phyloP scores from a whole-genome alignment of 257 asterid species.

The Nicotiana knightiana region DNA sequence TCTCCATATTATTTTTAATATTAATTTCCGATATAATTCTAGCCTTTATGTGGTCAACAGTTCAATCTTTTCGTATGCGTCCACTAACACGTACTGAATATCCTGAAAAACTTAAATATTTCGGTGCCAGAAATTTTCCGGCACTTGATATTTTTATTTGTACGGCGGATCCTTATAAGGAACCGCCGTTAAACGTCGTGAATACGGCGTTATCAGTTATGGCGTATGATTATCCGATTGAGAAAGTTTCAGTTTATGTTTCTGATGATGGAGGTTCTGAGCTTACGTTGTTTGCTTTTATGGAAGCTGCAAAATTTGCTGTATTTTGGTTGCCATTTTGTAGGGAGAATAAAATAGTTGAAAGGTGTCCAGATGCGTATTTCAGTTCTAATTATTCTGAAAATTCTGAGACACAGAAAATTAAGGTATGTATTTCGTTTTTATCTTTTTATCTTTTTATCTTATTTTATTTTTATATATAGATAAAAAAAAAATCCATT shows the following conservation, averaged over 20 bases:
- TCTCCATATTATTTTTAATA: constrained; percentile 31
- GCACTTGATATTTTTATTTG: constrained; percentile 61
- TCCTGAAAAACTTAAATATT: constrained; percentile 27
- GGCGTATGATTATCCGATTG: constrained; percentile 72
- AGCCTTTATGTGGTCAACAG: constrained; percentile 60
- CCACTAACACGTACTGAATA: constrained; percentile 40
- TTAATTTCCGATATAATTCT: constrained; percentile 45
- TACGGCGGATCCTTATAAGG: constrained; percentile 74
- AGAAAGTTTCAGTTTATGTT: constrained; percentile 58
- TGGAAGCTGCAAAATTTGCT: constrained; percentile 74
- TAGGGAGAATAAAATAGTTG: constrained; percentile 37
- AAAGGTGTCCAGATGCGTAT: constrained; percentile 56
- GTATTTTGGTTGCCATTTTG: constrained; percentile 66
- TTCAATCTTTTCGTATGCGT: constrained; percentile 56
- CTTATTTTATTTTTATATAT: not conserved
- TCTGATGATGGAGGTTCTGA: constrained; percentile 82
- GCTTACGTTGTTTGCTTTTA: constrained; percentile 58
- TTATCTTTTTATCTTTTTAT: no score
- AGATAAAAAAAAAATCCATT: no score
- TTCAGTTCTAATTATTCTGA: constrained; percentile 30
- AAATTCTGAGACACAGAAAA: constrained; percentile 13
- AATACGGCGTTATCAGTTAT: constrained; percentile 73
- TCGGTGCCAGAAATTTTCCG: constrained; percentile 37
- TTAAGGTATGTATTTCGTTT: constrained; percentile 39
- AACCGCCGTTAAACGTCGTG: constrained; percentile 55